Conservation (phyloP, 352 stramenopile species). For the Pythium folliculosum region DNA sequence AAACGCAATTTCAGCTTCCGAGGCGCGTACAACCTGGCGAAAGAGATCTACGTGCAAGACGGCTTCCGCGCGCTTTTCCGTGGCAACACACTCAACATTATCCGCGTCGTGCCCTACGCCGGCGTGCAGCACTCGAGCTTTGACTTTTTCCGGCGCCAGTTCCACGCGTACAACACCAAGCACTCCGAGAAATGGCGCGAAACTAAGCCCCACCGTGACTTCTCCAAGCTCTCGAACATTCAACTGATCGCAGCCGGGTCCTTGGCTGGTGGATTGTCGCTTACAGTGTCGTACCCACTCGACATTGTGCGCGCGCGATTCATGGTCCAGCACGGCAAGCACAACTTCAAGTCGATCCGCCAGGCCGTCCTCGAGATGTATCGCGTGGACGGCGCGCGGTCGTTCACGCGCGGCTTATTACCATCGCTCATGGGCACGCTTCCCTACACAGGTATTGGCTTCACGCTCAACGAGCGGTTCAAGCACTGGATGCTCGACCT, state of each 20-base stretch:
- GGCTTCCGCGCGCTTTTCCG: constrained; percentile 73
- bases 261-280: constrained; percentile 69
- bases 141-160: constrained; percentile 79
- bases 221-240: constrained; percentile 72
- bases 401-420: constrained; percentile 70
- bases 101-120: constrained; percentile 77
- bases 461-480: constrained; percentile 83
- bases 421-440: constrained; percentile 83
- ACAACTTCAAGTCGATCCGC: constrained; percentile 71
- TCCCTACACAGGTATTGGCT: constrained; percentile 86
- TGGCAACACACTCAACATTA: constrained; percentile 78
- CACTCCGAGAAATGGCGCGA: constrained; percentile 38
- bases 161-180: constrained; percentile 76
- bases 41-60: constrained; percentile 70
- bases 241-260: constrained; percentile 76
- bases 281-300: constrained; percentile 77
- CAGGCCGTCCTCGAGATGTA: constrained; percentile 80
- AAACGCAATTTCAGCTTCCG: constrained; percentile 72
- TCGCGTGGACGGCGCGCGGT: constrained; percentile 60
- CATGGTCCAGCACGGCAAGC: constrained; percentile 85
- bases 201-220: constrained; percentile 23
- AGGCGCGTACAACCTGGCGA: constrained; percentile 59
- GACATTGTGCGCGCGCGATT: constrained; percentile 83
- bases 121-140: constrained; percentile 84
- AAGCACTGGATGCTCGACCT: constrained; percentile 56